Percentiles rank a stretch among this genome's conserved stretches.
These are phyloP conservation scores for Rosa multiflora DNA, from an alignment of 306 rosid species.

Conservation along the genomic window DNA sequence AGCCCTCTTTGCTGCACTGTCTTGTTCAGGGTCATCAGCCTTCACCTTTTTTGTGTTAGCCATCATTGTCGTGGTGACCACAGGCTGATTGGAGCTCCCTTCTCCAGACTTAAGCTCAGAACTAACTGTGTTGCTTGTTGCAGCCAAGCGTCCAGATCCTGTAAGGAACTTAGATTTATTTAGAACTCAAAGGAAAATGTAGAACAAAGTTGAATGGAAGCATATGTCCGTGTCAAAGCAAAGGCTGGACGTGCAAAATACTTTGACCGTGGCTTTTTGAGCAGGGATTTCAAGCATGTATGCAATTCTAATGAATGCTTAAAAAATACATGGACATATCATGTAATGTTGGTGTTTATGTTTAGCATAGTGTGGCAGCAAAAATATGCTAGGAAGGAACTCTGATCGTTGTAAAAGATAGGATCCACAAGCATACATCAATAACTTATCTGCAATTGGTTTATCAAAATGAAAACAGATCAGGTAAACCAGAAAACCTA, in stretches of 20 bases:
- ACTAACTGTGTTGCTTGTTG: constrained; percentile 10
- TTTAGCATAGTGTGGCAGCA: neutral
- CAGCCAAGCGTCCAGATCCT: neutral
- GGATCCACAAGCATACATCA: neutral
- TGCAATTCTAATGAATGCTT: no score
- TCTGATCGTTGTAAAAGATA: neutral
- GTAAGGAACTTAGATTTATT: neutral
- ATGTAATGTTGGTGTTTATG: neutral
- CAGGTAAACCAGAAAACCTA: neutral
- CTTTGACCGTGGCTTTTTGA: no score
- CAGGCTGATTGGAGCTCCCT: neutral
- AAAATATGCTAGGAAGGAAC: neutral
- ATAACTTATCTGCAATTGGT: neutral
- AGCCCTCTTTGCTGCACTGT: constrained; percentile 33
- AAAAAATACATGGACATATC: neutral
- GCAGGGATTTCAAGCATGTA: neutral
- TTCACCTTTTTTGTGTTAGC: neutral
- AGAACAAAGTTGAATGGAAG: neutral
- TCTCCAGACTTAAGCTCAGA: neutral
- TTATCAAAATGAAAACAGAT: neutral
- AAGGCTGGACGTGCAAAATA: no score
- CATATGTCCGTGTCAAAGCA: neutral
- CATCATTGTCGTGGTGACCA: no score
- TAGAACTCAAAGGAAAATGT: neutral
- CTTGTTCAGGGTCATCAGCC: constrained; percentile 16